phyloP scores from a whole-genome alignment of 1,139 yeast species.

The Suhomyces bokatorum region DNA sequence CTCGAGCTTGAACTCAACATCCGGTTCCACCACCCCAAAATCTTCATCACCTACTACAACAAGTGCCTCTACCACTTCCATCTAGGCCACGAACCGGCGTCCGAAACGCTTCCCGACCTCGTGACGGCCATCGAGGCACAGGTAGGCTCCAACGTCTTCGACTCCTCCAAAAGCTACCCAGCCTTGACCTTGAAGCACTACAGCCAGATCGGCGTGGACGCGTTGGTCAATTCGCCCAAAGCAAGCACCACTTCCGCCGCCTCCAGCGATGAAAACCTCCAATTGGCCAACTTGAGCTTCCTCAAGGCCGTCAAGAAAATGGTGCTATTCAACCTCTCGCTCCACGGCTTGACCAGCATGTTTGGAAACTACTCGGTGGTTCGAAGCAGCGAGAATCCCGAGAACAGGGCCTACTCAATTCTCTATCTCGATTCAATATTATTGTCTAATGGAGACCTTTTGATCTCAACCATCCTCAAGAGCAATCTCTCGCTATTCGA shows the following conservation, averaged over 20 bases:
- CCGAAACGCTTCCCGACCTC: slow-evolving; percentile 1
- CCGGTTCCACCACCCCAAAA: slow-evolving; percentile 51
- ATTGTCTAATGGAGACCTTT: slow-evolving; percentile 52
- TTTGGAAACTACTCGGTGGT: slow-evolving; percentile 58
- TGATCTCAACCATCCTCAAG: slow-evolving; percentile 31
- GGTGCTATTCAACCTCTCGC: slow-evolving; percentile 48
- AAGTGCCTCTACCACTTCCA: slow-evolving; percentile 59
- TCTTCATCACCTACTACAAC: slow-evolving; percentile 58
- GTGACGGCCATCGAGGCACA: slow-evolving; percentile 1
- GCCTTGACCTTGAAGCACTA: slow-evolving; percentile 34
- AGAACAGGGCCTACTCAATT: slow-evolving; percentile 24
- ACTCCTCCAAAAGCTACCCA: slow-evolving; percentile 35
- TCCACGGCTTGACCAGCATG: slow-evolving; percentile 40
- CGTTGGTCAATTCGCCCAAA: slow-evolving; percentile 29
- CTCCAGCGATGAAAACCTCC: slow-evolving; percentile 30
- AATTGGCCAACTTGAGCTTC: slow-evolving; percentile 55
- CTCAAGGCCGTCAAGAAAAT: slow-evolving; percentile 60
- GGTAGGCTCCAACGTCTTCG: slow-evolving; percentile 20
- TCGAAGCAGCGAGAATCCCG: slow-evolving; percentile 14
- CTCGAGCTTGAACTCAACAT: slow-evolving; percentile 61
- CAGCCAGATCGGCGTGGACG: slow-evolving; percentile 30
- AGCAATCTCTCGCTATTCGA: slow-evolving; percentile 33
- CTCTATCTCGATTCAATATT: slow-evolving; percentile 58
- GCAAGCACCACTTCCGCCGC: slow-evolving; percentile 5
- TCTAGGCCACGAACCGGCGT: slow-evolving; percentile 35